phyloP scores from a whole-genome alignment of 768 basidiomycete genomes.

The Pulveroboletus ravenelii region DNA sequence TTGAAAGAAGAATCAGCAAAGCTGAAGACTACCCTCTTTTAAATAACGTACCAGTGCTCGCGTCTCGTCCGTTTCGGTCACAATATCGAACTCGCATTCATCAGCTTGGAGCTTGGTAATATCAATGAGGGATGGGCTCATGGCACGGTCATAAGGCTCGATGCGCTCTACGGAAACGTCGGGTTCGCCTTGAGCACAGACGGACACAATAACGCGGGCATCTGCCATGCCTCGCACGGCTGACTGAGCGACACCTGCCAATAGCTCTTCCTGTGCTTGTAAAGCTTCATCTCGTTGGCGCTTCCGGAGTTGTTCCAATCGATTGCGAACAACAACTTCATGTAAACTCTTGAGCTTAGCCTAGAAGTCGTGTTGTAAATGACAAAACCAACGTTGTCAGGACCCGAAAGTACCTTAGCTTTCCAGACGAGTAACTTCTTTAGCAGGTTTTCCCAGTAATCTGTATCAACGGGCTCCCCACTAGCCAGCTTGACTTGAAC shows the following conservation, averaged over 20 bases:
- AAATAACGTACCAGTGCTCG: slow-evolving; percentile 51
- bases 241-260: slow-evolving; percentile 69
- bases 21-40: neutral
- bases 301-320: slow-evolving; percentile 93
- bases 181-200: slow-evolving; percentile 31
- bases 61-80: slow-evolving; percentile 63
- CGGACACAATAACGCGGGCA: slow-evolving; percentile 33
- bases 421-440: slow-evolving; percentile 96
- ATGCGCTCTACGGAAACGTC: slow-evolving; percentile 50
- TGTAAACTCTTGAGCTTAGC: slow-evolving; percentile 89
- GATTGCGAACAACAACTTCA: slow-evolving; percentile 94
- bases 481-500: slow-evolving; percentile 86
- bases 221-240: slow-evolving; percentile 44
- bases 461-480: slow-evolving; percentile 92
- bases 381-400: neutral
- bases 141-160: slow-evolving; percentile 77
- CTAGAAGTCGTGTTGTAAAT: slow-evolving; percentile 37
- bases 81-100: slow-evolving; percentile 76
- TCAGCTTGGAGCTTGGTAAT: slow-evolving; percentile 67
- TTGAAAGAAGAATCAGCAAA: slow-evolving; percentile 7
- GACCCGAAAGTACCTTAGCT: slow-evolving; percentile 62
- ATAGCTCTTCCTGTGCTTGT: slow-evolving; percentile 86
- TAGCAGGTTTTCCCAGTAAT: slow-evolving; percentile 94
- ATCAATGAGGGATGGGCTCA: slow-evolving; percentile 80
- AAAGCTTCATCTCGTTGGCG: slow-evolving; percentile 94